phyloP scores from a whole-genome alignment of 257 asterid genomes.

The Datura wrightii region DNA sequence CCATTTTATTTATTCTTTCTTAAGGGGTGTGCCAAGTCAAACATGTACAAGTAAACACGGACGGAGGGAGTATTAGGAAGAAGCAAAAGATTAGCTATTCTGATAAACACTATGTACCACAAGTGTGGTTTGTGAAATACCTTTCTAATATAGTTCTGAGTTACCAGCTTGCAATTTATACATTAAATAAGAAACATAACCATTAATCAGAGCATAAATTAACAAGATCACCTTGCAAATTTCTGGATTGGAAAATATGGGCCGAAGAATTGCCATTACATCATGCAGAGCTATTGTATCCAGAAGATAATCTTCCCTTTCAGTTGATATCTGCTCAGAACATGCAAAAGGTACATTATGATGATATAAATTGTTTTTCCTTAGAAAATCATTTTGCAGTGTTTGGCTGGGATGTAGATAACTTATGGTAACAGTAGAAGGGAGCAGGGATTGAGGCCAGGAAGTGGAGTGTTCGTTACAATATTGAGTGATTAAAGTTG shows the following conservation, averaged over 20 bases:
- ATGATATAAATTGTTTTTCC: not conserved
- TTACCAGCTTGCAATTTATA: not conserved
- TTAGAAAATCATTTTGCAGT: not conserved
- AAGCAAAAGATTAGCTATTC: not conserved
- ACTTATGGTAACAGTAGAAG: not conserved
- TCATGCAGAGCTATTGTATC: conserved; percentile 86
- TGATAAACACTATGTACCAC: not conserved
- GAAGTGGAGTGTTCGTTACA: conserved; percentile 2
- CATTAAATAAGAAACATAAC: not conserved
- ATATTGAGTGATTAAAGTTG: not conserved
- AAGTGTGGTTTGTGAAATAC: not conserved
- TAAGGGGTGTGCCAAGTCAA: not conserved
- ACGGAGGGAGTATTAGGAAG: not conserved
- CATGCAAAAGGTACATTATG: not conserved
- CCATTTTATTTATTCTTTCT: conserved; percentile 8
- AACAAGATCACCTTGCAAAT: conserved; percentile 73
- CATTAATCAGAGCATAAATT: not conserved
- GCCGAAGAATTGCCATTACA: conserved; percentile 79
- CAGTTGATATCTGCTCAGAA: conserved; percentile 22
- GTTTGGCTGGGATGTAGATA: not conserved
- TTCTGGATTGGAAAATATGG: conserved; percentile 75
- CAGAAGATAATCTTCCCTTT: conserved; percentile 36
- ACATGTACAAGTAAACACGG: not conserved
- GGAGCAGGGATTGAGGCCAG: not conserved
- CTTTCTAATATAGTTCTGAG: not conserved